Base-by-base conservation (phyloP, 441 rosid species). In the Erodium trifolium region DNA sequence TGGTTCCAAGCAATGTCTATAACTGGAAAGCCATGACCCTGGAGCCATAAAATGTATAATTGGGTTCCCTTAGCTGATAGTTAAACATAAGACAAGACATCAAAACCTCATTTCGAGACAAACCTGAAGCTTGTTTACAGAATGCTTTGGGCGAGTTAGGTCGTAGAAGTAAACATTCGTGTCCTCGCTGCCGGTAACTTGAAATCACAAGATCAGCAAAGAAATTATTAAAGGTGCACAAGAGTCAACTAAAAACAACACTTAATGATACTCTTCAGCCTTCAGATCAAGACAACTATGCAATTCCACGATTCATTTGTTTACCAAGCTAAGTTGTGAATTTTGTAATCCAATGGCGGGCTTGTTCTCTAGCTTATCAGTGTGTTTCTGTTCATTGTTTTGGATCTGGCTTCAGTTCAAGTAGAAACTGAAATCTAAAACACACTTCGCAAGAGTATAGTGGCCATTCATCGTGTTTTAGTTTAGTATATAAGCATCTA, bases 81-180 rank as follows among this genome's bases (percentile, higher is more conserved):
- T 34, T 2, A 34, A 34, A 34, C 5, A 34, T 4, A 34, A 34
- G 37, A 34, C 51, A 45, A 45, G 13, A 45, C 39, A 18, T 57
- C 5, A 34, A 17, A 57, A 57, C 63, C 63, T 17, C 10, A 60
- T 64, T 19, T 63, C 13, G 64, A 80, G 68, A 70, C 9, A 10
- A 37, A 94, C 99, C 99, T 92, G 99, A 64, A 92, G 85, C 85
- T 91, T 92, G 88, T 94, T 94, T 66, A 94, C 97, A 4, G 96
- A 83, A 82, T 92, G 88, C 77, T 74, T 92, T 12, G 97, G 97
- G 68, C 86, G 88, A 49, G 97, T 92, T 67, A 91, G 74, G 82
- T 94, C 94, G 39, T 94, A 94, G 82, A 94, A 90, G 84, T 90
- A 88, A 43, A 94, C 96, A 68, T 87, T 92, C 9, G 99, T 84